Evolutionary conservation across 495 filamentous ascomycete genomes (phyloP).

Genomic region (Lentithecium fluviatile): DNA sequence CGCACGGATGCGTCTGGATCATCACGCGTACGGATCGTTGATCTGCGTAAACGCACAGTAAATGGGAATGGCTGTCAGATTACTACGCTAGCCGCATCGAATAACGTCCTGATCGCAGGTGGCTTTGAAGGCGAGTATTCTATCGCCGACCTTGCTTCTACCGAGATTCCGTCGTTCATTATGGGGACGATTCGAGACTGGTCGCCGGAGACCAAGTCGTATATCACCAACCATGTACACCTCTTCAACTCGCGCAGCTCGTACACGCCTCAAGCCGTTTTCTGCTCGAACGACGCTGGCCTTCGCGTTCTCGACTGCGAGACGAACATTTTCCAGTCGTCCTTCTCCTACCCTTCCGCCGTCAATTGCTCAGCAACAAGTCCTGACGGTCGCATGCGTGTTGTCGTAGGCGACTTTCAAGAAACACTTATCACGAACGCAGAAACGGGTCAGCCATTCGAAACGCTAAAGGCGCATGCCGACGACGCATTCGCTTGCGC

Average conservation of each 20-base stretch:
- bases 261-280: conserved; percentile 64
- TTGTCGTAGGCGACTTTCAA: conserved; percentile 67
- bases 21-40: conserved; percentile 51
- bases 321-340: conserved; percentile 65
- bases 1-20: conserved; percentile 52
- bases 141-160: conserved; percentile 56
- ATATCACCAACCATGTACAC: conserved; percentile 87
- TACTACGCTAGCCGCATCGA: conserved; percentile 67
- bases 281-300: conserved; percentile 78
- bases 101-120: conserved; percentile 73
- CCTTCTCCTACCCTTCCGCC: conserved; percentile 60
- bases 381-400: conserved; percentile 75
- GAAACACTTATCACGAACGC: conserved; percentile 63
- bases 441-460: conserved; percentile 57
- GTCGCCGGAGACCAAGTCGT: conserved; percentile 64
- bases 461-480: conserved; percentile 64
- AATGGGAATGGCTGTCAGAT: conserved; percentile 48
- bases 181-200: conserved; percentile 64
- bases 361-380: conserved; percentile 85
- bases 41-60: conserved; percentile 44
- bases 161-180: conserved; percentile 47
- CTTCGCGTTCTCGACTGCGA: conserved; percentile 73
- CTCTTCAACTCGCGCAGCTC: conserved; percentile 61
- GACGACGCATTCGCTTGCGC: conserved; percentile 89
- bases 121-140: conserved; percentile 81